Evolutionary conservation across 192 early-diverging fungal species (phyloP), one percentile per base, ranked within the genome.

Genomic region (Podila epigama): DNA sequence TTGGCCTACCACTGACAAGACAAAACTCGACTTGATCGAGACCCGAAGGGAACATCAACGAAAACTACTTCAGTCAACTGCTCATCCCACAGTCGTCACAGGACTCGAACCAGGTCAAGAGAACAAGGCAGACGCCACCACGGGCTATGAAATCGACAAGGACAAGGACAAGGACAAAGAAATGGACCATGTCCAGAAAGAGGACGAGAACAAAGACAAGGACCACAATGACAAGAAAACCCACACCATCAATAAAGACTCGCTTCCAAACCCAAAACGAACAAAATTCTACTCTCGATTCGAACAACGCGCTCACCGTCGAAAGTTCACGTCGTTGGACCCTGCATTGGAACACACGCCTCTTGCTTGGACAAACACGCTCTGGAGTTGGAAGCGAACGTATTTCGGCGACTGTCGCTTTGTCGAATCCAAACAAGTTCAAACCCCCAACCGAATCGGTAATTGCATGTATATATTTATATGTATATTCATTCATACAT

Each of bases 261-360:
- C 40, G 5, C 28, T 37, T 35, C 60, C 56, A 33, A 68, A 77
- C 31, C 60, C 39, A n/a, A 68, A 64, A 35, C 54, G 66, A 36
- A 77, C 65, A 1, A 77, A 77, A 40, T 77, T 77, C n/a, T 77
- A 77, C 37, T 68, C 65, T 0, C 66, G 73, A 1, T 68, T 68
- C 33, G 66, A 68, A 48, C 73, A 77, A 39, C 73, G 73, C 11
- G 73, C 66, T 13, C 66, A 77, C 42, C 73, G 73, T 33, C 73
- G 73, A 3, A 58, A 51, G 56, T 77, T 77, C 60, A 44, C 42
- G 1, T 58, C 53, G 0, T 48, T 77, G 48, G 73, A 77, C 22
- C 73, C 73, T 13, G 60, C 67, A 25, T 33, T 77, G 2, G 50
- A 52, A 28, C 64, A 60, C 37, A 77, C 73, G 5, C 66, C 73